Evolutionary conservation across 306 rosid species (phyloP).

Genomic region (Cicer bijugum): DNA sequence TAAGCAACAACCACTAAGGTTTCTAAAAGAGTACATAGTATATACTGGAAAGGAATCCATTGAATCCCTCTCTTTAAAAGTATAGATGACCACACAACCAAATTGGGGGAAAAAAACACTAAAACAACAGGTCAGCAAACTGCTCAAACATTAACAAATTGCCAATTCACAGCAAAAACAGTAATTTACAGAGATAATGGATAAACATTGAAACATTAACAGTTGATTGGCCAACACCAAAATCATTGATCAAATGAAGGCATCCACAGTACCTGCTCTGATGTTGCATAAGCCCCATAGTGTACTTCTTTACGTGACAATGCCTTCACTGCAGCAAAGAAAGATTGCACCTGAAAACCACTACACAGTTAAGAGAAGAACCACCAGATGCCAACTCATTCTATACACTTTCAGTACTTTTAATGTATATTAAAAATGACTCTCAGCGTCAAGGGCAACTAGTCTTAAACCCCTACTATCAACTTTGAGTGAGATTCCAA

Average conservation of each 20-base stretch:
- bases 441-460: not conserved
- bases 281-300: constrained; percentile 97
- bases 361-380: constrained; percentile 32
- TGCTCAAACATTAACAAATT: not conserved
- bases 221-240: constrained; percentile 28
- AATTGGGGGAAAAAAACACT: not conserved
- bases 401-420: not conserved
- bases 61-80: constrained; percentile 14
- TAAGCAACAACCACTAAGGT: not conserved
- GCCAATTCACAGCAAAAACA: constrained; percentile 1
- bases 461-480: not conserved
- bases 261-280: constrained; percentile 76
- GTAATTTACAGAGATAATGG: constrained; percentile 8
- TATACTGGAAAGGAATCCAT: not conserved
- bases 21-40: constrained; percentile 4
- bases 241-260: constrained; percentile 34
- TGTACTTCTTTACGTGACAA: constrained; percentile 95
- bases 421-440: not conserved
- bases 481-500: not conserved
- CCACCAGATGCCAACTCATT: constrained; percentile 20
- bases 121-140: constrained; percentile 9
- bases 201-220: constrained; percentile 5
- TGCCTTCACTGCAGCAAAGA: constrained; percentile 86
- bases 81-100: constrained; percentile 6
- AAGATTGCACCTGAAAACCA: constrained; percentile 79